Evolutionary conservation across 768 basidiomycete genomes (phyloP), one percentile per base, ranked within the genome.

Genomic region (Leccinum fibrillosum): DNA sequence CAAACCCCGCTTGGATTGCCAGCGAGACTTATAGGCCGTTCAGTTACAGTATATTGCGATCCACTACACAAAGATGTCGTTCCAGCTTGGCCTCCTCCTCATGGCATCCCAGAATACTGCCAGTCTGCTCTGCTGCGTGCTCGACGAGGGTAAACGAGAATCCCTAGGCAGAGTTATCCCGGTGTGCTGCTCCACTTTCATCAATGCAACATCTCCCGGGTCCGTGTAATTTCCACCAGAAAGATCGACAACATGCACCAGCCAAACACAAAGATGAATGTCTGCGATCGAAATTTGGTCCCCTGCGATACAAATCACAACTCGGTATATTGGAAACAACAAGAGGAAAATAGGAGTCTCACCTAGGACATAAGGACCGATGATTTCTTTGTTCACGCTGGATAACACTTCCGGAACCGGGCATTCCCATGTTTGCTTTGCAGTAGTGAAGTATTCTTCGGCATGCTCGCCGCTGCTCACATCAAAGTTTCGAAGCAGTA

Each of bases 281-380:
- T 94, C 93, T 13, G 87, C 89, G 49, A 92, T 74, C 6, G 88
- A 91, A 64, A 92, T 70, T 62, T 94, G 91, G 65, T 94, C 92
- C 17, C 92, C 92, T 90, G 34, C 9, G 19, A 57, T 26, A 44
- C 48, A n/a, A n/a, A 35, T 59, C 53, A 30, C 5, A 51, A 35
- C 9, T 37, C 37, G 48, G 39, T 51, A 10, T 23, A 8, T 17
- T 21, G 23, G 12, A 44, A 44, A 25, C 13, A 25, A 13, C 47
- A 26, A 47, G n/a, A 34, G 34, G 2, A 39, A 39, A n/a, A 49
- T 2, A 23, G 32, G n/a, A n/a, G 44, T 68, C 81, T 52, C 67
- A 88, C 89, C 89, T 23, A 89, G 80, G 12, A 77, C 71, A 66
- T 78, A 89, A 5, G 88, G 88, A 2, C 86, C 86, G 25, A 81